Percentiles rank a stretch among this genome's conserved stretches.
Conservation (phyloP, 805 yeast species). For the Barnettozyma populi region DNA sequence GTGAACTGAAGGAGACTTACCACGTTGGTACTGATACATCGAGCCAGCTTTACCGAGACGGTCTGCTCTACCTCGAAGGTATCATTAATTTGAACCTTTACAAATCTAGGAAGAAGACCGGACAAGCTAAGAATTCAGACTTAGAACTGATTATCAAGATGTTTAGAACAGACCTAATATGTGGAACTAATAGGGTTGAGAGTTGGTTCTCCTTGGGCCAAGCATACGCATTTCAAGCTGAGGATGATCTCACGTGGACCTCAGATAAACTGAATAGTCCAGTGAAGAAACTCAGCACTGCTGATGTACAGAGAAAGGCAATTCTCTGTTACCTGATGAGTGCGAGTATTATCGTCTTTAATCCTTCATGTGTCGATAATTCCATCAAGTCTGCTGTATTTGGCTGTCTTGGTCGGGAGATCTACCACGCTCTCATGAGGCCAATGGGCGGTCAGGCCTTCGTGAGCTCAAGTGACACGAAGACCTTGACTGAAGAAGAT, state of each 20-base stretch:
- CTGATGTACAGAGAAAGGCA: conserved; percentile 61
- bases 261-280: conserved; percentile 68
- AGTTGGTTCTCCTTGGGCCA: conserved; percentile 84
- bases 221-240: conserved; percentile 71
- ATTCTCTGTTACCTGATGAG: conserved; percentile 75
- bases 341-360: conserved; percentile 34
- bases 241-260: conserved; percentile 90
- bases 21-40: conserved; percentile 28
- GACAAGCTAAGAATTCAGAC: conserved; percentile 80
- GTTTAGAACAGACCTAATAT: conserved; percentile 60
- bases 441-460: conserved; percentile 66
- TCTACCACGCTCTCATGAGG: conserved; percentile 37
- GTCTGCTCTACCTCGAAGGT: conserved; percentile 68
- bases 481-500: conserved; percentile 20
- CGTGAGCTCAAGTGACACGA: conserved; percentile 17
- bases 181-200: conserved; percentile 66
- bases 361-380: conserved; percentile 21
- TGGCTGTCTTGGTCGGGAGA: conserved; percentile 49
- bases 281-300: conserved; percentile 57
- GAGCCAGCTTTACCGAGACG: conserved; percentile 39
- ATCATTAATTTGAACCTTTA: conserved; percentile 60
- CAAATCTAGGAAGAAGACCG: conserved; percentile 63
- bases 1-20: conserved; percentile 32
- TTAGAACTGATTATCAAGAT: conserved; percentile 66
- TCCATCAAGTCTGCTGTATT: conserved; percentile 41